phyloP scores from a whole-genome alignment of 305 asterid species.

The Salvia sclarea region DNA sequence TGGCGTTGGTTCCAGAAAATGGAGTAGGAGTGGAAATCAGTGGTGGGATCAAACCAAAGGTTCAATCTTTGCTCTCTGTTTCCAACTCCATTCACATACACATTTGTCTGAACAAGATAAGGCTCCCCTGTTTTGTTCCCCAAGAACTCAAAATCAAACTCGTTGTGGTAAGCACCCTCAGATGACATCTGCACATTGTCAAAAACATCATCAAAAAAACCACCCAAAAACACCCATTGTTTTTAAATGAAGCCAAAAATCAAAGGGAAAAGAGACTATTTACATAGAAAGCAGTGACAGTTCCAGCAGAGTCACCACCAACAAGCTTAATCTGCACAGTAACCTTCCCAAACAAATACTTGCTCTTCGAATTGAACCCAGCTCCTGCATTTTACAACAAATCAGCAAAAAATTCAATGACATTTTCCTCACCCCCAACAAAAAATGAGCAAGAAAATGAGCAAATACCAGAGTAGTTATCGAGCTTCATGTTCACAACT shows the following conservation, averaged over 20 bases:
- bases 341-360: conserved; percentile 85
- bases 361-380: conserved; percentile 83
- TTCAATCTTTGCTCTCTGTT: conserved; percentile 83
- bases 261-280: too few relatives aligned
- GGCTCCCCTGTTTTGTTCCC: conserved; percentile 92
- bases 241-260: background rate
- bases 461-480: conserved; percentile 58
- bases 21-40: conserved; percentile 79
- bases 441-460: background rate
- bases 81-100: conserved; percentile 83
- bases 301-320: conserved; percentile 93
- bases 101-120: conserved; percentile 77
- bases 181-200: conserved; percentile 71
- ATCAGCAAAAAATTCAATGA: background rate
- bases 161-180: conserved; percentile 77
- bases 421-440: background rate
- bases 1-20: conserved; percentile 79
- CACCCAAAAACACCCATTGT: background rate
- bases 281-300: conserved; percentile 82
- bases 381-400: conserved; percentile 56
- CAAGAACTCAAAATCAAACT: conserved; percentile 87
- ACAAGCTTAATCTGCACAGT: conserved; percentile 86
- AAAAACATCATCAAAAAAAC: too few relatives aligned
- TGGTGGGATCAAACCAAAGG: conserved; percentile 92
- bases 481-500: conserved; percentile 71